Evolutionary conservation across 139 green algal species (phyloP), one percentile per base, ranked within the genome.

Genomic region (Picochlorum sp.): DNA sequence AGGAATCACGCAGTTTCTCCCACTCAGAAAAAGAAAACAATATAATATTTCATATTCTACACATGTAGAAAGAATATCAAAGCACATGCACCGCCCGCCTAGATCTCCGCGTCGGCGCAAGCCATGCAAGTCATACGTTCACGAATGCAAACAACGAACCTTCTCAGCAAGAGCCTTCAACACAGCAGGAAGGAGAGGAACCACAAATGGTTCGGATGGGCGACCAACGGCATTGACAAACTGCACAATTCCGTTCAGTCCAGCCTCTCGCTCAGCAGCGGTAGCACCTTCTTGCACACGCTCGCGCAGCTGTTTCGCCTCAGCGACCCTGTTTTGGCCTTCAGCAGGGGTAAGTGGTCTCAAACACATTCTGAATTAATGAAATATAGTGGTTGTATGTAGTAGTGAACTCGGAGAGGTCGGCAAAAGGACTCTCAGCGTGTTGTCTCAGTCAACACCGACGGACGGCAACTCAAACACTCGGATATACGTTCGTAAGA

Each of bases 81-180:
- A 5, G n/a, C n/a, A n/a, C n/a, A n/a, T 47, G 39, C 39, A 47
- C 39, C 39, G 22, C 39, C 20, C 39, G 10, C 22, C 18, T 20
- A 26, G 20, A 16, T n/a, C 39, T 47, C 39, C 39, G 22, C 39
- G 39, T 47, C 39, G 39, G 39, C 39, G 39, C 39, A 47, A 16
- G 10, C 20, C 18, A 47, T 16, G 39, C 22, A 16, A 26, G 39
- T n/a, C 22, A 16, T n/a, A 10, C 39, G 7, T 24, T n/a, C 39
- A 47, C 39, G 39, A 47, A 56, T 39, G 4, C 50, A 35, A 26
- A 52, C 3, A 9, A 24, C 55, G 57, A 39, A 74, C 72, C 75
- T 94, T 91, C 76, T 94, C 78, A 16, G 69, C 63, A 37, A 75
- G 64, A n/a, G 68, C 58, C 22, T 82, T 68, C 59, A 94, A 59